Base-by-base conservation (phyloP, 139 green algal genomes). In the Volvox africanus region DNA sequence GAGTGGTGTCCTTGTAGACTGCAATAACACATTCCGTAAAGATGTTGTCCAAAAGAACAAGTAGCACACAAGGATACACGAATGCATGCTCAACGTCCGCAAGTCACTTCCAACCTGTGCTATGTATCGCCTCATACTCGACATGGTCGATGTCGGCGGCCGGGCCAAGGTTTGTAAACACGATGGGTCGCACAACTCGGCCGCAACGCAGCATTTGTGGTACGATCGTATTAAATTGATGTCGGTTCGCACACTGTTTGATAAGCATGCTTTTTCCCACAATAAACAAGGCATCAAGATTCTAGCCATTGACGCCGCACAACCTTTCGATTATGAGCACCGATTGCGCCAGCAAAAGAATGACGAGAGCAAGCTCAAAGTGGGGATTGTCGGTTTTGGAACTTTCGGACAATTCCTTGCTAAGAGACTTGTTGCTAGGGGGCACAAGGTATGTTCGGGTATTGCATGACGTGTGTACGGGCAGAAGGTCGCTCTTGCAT, bases 351-450 rank as follows among this genome's bases (percentile, higher is more conserved):
- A 88, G 21, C 89, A 92, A 37, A 73, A 96, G 20, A 36, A 76
- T 22, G 67, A 93, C 37, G 86, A 97, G 75, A 93, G 89, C 30
- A 80, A 89, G 82, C 93, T 99, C 36, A 97, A 92, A 16, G 96
- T 99, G 44, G 98, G 97, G 69, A 98, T 99, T 65, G 96, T 99
- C 0, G 98, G 98, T 16, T 99, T 99, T 92, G 98, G 98, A 32
- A 99, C 96, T 0, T 99, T 99, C 94, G 98, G 98, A 22, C 98
- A 99, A 92, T 99, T 99, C 89, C 86, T 99, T 18, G 98, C 98
- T 0, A 95, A 95, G 84, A 95, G 98, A 12, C 93, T 99, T 12
- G 88, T 98, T 2, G 69, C 67, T 0, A 61, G 36, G 18, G 81
- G 88, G 30, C 93, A 94, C 81, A 78, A 87, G 36, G 84, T 89